Evolutionary conservation across 1,284 basidiomycete genomes (phyloP), one percentile per base, ranked within the genome.

Genomic region (Trichosporon sp.): DNA sequence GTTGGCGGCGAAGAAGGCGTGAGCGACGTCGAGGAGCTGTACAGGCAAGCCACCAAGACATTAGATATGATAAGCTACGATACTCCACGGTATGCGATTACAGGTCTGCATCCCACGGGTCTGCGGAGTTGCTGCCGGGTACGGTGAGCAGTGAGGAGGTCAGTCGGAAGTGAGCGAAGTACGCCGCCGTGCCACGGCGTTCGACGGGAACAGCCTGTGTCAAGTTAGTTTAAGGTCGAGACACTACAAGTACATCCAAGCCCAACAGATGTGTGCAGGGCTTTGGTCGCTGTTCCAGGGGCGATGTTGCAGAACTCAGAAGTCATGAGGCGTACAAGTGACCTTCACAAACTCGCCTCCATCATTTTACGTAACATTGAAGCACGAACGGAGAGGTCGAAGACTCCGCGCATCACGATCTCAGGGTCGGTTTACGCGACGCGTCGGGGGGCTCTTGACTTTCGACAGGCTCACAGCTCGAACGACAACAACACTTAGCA

Each of bases 381-480:
- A 26, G 26, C 26, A 26, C 26, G 26, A 16, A 35, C 31, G 56
- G 32, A 31, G 56, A 61, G 31, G 16, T 14, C 14, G 10, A 7
- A 3, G 32, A 32, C 11, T n/a, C 16, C 16, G 31, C 19, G 31
- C 59, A 63, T 63, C 31, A 63, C 31, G 12, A 35, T 35, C 32
- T 63, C 59, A 63, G 59, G 56, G 59, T 32, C 32, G 12, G 3
- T 63, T 21, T 16, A 63, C 32, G 59, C 59, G 59, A 63, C 59
- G 59, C 59, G 59, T 63, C 10, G n/a, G 2, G n/a, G 2, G n/a
- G 51, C 43, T 54, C 51, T 12, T 63, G 59, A 63, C 56, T 63
- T 63, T 63, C 31, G 54, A 4, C 10, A 6, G 12, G 10, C 11
- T 63, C 54, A 19, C 7, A 2, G 16, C 32, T 37, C 32, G 1